These are phyloP conservation scores for Centaurea solstitialis DNA, from an alignment of 129 eudicot genomes.

Conservation along the genomic window DNA sequence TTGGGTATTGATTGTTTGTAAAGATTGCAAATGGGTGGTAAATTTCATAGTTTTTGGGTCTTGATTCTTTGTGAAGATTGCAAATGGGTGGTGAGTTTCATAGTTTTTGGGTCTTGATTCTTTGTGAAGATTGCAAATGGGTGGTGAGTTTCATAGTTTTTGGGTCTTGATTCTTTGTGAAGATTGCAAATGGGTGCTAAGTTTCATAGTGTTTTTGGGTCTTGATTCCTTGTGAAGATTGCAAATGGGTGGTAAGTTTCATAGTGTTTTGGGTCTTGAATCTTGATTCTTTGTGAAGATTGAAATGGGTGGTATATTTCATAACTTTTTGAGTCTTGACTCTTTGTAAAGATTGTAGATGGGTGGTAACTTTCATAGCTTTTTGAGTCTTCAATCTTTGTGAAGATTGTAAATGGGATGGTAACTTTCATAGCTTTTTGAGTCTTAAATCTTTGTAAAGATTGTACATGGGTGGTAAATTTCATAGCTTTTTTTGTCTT, in stretches of 20 bases:
- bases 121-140: too few species aligned
- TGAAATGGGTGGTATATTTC: neutral
- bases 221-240: neutral
- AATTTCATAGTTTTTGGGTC: neutral
- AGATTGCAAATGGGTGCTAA: neutral
- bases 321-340: neutral
- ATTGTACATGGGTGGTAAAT: too few species aligned
- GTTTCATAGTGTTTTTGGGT: neutral
- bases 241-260: neutral
- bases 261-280: neutral
- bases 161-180: neutral
- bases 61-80: too few species aligned
- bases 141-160: neutral
- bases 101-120: too few species aligned
- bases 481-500: neutral
- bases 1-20: neutral
- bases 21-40: neutral
- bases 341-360: neutral
- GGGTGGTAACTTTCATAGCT: neutral
- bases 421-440: too few species aligned
- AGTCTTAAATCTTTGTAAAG: too few species aligned
- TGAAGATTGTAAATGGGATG: too few species aligned
- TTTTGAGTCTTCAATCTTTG: too few species aligned
- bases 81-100: too few species aligned
- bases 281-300: neutral